phyloP scores from a whole-genome alignment of 306 rosid genomes.

The Arachis hypogaea region DNA sequence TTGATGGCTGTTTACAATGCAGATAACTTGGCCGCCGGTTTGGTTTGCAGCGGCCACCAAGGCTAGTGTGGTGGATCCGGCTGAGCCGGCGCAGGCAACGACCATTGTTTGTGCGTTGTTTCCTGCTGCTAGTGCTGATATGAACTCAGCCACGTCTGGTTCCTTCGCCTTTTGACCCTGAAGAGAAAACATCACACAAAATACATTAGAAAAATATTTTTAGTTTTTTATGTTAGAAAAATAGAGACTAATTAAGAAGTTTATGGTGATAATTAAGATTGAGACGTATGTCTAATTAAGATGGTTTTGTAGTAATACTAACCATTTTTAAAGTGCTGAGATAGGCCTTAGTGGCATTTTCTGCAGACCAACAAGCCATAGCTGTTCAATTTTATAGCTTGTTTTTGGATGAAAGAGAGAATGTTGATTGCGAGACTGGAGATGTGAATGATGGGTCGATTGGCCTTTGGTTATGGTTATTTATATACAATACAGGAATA shows the following conservation, averaged over 20 bases:
- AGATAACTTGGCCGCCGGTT: slow-evolving; percentile 65
- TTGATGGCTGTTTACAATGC: slow-evolving; percentile 51
- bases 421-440: slow-evolving; percentile 25
- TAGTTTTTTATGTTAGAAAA: not conserved
- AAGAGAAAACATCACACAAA: not conserved
- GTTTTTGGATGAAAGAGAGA: slow-evolving; percentile 30
- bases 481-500: slow-evolving; percentile 40
- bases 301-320: slow-evolving; percentile 24
- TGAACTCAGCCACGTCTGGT: slow-evolving; percentile 80
- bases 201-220: not conserved
- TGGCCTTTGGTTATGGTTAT: slow-evolving; percentile 31
- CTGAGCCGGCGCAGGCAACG: slow-evolving; percentile 55
- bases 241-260: not conserved
- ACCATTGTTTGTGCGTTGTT: slow-evolving; percentile 83
- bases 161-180: slow-evolving; percentile 64
- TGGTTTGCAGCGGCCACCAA: slow-evolving; percentile 71
- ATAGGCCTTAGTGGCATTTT: slow-evolving; percentile 95
- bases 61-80: slow-evolving; percentile 59
- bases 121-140: slow-evolving; percentile 84
- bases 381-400: not conserved
- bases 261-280: not conserved
- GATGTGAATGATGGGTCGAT: slow-evolving; percentile 42
- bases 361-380: slow-evolving; percentile 95
- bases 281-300: not conserved
- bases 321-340: slow-evolving; percentile 89